Evolutionary conservation across 805 yeast species (phyloP).

Genomic region (Vanderwaltozyma polyspora): DNA sequence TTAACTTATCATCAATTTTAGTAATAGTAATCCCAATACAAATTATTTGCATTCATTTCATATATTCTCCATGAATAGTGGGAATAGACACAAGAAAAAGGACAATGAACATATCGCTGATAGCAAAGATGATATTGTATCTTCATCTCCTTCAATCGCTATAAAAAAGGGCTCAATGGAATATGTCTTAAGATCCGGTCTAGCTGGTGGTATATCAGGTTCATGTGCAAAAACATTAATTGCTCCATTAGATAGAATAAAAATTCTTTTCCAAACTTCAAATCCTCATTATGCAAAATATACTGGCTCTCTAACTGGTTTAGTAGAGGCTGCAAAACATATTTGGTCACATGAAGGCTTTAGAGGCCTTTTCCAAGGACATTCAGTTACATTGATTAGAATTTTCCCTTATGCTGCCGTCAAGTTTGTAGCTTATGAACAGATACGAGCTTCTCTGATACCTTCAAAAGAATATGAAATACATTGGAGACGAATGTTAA

Average conservation of each 20-base stretch:
- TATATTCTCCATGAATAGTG: not conserved
- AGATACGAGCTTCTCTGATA: constrained; percentile 66
- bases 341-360: constrained; percentile 64
- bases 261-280: constrained; percentile 88
- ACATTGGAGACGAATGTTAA: constrained; percentile 62
- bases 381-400: constrained; percentile 81
- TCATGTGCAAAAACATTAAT: constrained; percentile 90
- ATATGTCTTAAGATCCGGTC: constrained; percentile 71
- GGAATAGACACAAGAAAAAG: not conserved
- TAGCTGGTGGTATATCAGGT: constrained; percentile 95
- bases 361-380: constrained; percentile 84
- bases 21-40: no score
- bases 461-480: constrained; percentile 70
- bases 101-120: constrained; percentile 1
- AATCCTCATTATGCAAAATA: constrained; percentile 78
- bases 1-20: no score
- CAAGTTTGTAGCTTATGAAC: constrained; percentile 93
- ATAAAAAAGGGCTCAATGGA: constrained; percentile 62
- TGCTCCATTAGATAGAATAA: constrained; percentile 92
- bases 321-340: constrained; percentile 56
- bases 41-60: no score
- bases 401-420: constrained; percentile 96
- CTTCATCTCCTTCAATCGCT: not conserved
- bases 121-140: not conserved
- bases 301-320: constrained; percentile 70